A percentile compares a stretch with the other conserved stretches of the same genome.
Conservation (phyloP, 2,329 filamentous ascomycete species). For the Westerdykella ornata region DNA sequence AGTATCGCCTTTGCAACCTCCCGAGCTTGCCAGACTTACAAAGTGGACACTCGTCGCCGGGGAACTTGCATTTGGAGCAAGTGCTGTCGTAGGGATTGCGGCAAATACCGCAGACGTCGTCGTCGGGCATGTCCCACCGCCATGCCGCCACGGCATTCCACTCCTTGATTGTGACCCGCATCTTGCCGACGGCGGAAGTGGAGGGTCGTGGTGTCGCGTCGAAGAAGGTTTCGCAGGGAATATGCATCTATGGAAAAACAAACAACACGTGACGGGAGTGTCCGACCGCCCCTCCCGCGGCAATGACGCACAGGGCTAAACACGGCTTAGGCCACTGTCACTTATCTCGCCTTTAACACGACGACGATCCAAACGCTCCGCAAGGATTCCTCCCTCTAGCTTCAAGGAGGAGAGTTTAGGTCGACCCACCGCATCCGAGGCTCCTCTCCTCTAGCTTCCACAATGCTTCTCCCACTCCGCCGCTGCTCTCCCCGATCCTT, state of each 20-base stretch:
- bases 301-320: constrained; percentile 12
- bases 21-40: constrained; percentile 50
- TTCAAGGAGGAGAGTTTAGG: not conserved
- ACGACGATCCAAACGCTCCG: constrained; percentile 5
- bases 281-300: constrained; percentile 4
- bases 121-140: constrained; percentile 95
- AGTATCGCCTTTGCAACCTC: not conserved
- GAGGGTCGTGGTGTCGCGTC: constrained; percentile 8
- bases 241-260: constrained; percentile 16
- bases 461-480: constrained; percentile 26
- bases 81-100: constrained; percentile 97
- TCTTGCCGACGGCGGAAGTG: constrained; percentile 35
- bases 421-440: not conserved
- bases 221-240: not conserved
- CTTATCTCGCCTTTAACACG: constrained; percentile 1
- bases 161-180: constrained; percentile 92
- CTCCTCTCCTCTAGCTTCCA: constrained; percentile 7
- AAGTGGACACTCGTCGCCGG: constrained; percentile 89
- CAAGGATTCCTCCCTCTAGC: not conserved
- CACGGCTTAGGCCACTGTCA: constrained; percentile 1
- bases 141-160: constrained; percentile 95
- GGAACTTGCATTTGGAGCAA: constrained; percentile 96
- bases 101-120: constrained; percentile 97
- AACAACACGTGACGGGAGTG: constrained; percentile 14
- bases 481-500: constrained; percentile 21